phyloP scores from a whole-genome alignment of 768 basidiomycete species.

The Kwoniella heveanensis region DNA sequence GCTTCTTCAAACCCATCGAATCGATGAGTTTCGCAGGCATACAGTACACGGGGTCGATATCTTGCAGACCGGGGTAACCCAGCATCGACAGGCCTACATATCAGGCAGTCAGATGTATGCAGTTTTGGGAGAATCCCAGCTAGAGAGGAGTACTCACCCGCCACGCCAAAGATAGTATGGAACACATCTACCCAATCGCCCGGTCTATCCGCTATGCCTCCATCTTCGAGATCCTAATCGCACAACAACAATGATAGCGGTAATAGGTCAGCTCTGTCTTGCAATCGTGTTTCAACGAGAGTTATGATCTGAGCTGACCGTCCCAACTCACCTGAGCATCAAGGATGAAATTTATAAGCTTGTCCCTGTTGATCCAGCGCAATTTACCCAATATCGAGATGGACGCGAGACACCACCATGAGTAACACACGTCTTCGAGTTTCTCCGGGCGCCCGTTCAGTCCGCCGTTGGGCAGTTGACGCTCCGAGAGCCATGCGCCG shows the following conservation, averaged over 20 bases:
- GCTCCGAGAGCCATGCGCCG: conserved; percentile 90
- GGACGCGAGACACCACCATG: conserved; percentile 91
- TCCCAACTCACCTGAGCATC: conserved; percentile 70
- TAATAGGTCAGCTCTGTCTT: background rate
- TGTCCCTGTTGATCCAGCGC: conserved; percentile 82
- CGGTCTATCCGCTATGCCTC: conserved; percentile 91
- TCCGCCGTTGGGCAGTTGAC: conserved; percentile 90
- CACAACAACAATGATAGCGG: background rate
- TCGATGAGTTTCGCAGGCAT: conserved; percentile 83
- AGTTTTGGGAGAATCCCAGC: no score
- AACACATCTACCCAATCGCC: conserved; percentile 97
- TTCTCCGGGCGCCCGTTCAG: conserved; percentile 98
- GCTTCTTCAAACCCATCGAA: conserved; percentile 62
- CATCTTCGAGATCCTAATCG: conserved; percentile 76
- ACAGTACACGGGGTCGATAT: conserved; percentile 93
- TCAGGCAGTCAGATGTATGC: no score
- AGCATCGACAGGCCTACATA: conserved; percentile 76
- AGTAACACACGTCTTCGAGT: conserved; percentile 96
- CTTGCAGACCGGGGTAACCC: conserved; percentile 78
- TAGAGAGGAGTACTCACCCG: conserved; percentile 60
- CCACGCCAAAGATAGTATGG: conserved; percentile 89
- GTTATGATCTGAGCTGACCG: background rate
- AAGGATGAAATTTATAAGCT: conserved; percentile 77
- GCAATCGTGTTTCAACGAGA: background rate
- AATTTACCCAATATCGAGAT: conserved; percentile 80